Evolutionary conservation across 768 basidiomycete species (phyloP).

Genomic region (Leccinum olivaceopallidum): DNA sequence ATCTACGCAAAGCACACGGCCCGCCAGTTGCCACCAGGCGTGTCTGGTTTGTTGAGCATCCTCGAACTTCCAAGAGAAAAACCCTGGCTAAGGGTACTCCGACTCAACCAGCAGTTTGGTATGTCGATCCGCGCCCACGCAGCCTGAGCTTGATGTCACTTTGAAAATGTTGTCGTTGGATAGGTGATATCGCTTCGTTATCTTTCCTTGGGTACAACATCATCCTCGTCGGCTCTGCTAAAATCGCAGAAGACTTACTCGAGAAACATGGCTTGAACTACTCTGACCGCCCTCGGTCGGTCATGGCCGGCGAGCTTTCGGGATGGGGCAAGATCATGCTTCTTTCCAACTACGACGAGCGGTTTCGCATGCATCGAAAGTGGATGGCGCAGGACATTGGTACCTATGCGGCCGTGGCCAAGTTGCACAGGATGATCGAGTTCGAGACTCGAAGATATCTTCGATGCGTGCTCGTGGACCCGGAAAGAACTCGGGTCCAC

Average conservation of each 20-base stretch:
- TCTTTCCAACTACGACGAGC: conserved; percentile 12
- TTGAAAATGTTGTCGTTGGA: neutral
- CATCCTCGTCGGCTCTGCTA: conserved; percentile 44
- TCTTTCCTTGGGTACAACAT: conserved; percentile 33
- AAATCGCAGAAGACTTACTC: conserved; percentile 43
- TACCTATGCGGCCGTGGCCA: conserved; percentile 6
- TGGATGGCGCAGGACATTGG: conserved; percentile 21
- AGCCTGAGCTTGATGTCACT: neutral
- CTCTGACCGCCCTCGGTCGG: conserved; percentile 31
- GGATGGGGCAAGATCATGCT: conserved; percentile 26
- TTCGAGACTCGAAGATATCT: conserved; percentile 16
- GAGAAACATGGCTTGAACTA: conserved; percentile 46
- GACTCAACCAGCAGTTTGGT: conserved; percentile 16
- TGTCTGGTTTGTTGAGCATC: conserved; percentile 11
- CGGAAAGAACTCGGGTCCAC: neutral
- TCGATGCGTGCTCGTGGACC: conserved; percentile 9
- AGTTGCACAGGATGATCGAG: conserved; percentile 20
- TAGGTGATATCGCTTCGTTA: conserved; percentile 18
- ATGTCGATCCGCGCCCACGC: neutral
- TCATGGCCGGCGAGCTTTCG: conserved; percentile 21
- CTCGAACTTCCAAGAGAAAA: conserved; percentile 13
- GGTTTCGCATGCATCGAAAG: conserved; percentile 21
- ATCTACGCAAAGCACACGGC: neutral
- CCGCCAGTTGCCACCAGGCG: conserved; percentile 17
- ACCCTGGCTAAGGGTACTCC: conserved; percentile 13